Conservation (phyloP, 192 early-diverging fungal genomes). For the Coemansia sp. region DNA sequence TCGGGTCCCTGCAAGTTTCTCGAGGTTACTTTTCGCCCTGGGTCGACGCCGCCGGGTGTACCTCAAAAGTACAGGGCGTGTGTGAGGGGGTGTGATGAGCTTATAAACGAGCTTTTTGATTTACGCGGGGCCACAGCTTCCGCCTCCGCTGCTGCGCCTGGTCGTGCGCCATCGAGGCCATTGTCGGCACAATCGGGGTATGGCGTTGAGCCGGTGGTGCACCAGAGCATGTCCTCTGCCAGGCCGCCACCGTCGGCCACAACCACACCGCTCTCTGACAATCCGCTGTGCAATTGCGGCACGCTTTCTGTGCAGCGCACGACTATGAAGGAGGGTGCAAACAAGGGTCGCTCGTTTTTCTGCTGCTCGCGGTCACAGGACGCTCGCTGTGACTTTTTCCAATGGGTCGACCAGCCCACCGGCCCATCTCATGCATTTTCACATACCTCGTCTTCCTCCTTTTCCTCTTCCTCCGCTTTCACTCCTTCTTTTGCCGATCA, state of each 20-base stretch:
- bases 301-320: constrained; percentile 36
- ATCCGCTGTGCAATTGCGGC: constrained; percentile 50
- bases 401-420: constrained; percentile 56
- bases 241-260: neutral
- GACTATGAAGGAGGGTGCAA: constrained; percentile 53
- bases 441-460: neutral
- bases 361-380: constrained; percentile 43
- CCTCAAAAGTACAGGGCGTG: constrained; percentile 28
- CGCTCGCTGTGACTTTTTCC: constrained; percentile 56
- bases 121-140: constrained; percentile 5
- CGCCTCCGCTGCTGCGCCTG: neutral
- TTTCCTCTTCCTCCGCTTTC: neutral
- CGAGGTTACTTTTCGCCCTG: constrained; percentile 33
- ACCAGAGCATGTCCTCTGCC: neutral
- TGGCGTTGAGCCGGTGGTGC: neutral
- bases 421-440: neutral
- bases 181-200: neutral
- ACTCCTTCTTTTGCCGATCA: neutral
- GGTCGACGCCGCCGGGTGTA: constrained; percentile 28
- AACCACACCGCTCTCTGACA: constrained; percentile 2
- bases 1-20: constrained; percentile 23
- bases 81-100: constrained; percentile 45
- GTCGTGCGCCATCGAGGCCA: neutral
- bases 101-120: constrained; percentile 42
- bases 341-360: constrained; percentile 59